A percentile compares a stretch with the other conserved stretches of the same genome.
Evolutionary conservation across 192 early-diverging fungal genomes (phyloP).

Genomic region (Lobosporangium transversale): DNA sequence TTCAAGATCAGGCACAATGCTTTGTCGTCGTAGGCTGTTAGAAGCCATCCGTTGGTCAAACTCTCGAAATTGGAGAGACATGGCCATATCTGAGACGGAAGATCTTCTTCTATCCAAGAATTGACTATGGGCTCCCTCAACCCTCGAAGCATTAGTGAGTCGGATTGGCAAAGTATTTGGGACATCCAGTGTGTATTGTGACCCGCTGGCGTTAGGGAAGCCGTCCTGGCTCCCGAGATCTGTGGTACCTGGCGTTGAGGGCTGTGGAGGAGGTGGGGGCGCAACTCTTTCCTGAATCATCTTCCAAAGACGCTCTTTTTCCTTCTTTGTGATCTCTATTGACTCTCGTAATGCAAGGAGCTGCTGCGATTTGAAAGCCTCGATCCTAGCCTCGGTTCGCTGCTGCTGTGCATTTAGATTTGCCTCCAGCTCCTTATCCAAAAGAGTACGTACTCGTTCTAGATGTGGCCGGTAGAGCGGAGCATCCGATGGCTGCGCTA

Average conservation of each 20-base stretch:
- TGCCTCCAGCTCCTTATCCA: conserved; percentile 42
- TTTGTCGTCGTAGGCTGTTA: conserved; percentile 35
- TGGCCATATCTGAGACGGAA: conserved; percentile 23
- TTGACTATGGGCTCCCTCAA: conserved; percentile 18
- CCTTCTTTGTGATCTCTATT: conserved; percentile 26
- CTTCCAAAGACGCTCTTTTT: conserved; percentile 42
- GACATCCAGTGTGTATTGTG: conserved; percentile 25
- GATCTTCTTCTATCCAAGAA: conserved; percentile 33
- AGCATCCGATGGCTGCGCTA: neutral
- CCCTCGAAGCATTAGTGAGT: conserved; percentile 30
- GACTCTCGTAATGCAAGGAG: conserved; percentile 24
- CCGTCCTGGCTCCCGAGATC: conserved; percentile 3
- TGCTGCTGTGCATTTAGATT: conserved; percentile 41
- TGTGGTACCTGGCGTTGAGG: neutral
- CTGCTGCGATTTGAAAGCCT: conserved; percentile 51
- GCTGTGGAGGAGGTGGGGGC: conserved; percentile 13
- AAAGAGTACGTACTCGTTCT: conserved; percentile 25
- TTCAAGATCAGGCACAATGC: conserved; percentile 28
- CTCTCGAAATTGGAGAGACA: conserved; percentile 44
- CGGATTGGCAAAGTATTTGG: conserved; percentile 37
- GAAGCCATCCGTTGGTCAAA: conserved; percentile 46
- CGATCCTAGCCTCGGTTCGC: conserved; percentile 42
- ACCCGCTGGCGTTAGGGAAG: conserved; percentile 8
- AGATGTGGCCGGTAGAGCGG: conserved; percentile 32
- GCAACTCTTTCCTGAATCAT: conserved; percentile 26